These are phyloP conservation scores for Gossypium sturtianum DNA, from an alignment of 345 rosid species.

Conservation along the genomic window DNA sequence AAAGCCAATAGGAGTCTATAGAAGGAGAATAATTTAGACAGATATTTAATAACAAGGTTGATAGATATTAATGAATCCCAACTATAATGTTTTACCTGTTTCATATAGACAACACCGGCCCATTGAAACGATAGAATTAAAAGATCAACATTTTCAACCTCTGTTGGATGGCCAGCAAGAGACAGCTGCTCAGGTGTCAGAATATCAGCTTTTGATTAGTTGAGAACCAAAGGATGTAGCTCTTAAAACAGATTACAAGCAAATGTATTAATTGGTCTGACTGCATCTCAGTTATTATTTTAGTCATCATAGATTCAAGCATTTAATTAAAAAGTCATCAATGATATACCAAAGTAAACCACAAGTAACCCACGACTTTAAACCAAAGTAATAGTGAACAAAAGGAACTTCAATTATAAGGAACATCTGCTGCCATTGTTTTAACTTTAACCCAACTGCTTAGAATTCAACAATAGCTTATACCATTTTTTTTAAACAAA, in stretches of 20 bases:
- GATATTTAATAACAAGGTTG: not conserved
- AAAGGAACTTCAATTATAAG: not conserved
- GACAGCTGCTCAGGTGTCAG: slow-evolving; percentile 42
- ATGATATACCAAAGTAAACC: not conserved
- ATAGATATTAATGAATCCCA: not conserved
- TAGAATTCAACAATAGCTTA: not conserved
- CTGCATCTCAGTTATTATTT: not conserved
- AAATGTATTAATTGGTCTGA: not conserved
- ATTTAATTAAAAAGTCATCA: not conserved
- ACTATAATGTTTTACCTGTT: slow-evolving; percentile 41
- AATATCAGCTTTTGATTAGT: not conserved
- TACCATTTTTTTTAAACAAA: not conserved
- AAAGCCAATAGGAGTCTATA: not conserved
- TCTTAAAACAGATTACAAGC: slow-evolving; percentile 5
- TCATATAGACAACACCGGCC: slow-evolving; percentile 67
- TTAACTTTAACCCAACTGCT: not conserved
- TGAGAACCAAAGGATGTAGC: not conserved
- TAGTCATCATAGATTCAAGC: not conserved
- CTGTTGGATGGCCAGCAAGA: slow-evolving; percentile 37
- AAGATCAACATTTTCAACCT: slow-evolving; percentile 49
- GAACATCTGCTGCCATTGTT: not conserved
- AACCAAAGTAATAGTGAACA: not conserved
- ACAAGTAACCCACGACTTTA: not conserved
- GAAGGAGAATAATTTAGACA: not conserved
- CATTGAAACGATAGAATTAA: slow-evolving; percentile 70